Base-by-base conservation (phyloP, 192 early-diverging fungal species). In the Diversispora eburnea region DNA sequence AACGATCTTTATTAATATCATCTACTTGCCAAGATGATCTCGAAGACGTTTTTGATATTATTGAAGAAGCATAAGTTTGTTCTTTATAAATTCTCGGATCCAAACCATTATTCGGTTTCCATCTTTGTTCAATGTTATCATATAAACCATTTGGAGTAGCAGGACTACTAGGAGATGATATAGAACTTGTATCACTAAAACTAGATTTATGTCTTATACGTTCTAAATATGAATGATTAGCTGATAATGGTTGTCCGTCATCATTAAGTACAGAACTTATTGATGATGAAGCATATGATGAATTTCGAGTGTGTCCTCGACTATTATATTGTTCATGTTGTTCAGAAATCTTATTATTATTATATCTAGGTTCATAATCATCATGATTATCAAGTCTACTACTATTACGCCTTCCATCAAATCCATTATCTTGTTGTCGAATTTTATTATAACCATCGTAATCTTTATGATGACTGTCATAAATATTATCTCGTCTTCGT, bases 141-240 rank as follows among this genome's bases (percentile, higher is more conserved):
- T 71, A 25, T 42, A 58, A 72, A 46, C 55, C 71, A 42, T 60
- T 47, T 39, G 71, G 71, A 59, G 71, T 72, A 22, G 71, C 52
- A 3, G 71, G 71, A 19, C 22, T 25, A 62, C 71, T 72, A 49
- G 71, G 71, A 22, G 71, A 47, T 54, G 71, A 72, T 62, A 72
- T 45, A 8, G 71, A 72, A 62, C 71, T 72, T 33, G 13, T 22
- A 39, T 55, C 57, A 72, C 71, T 72, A 49, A 25, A 17, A 72
- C 45, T 72, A 15, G 58, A 49, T 13, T 59, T 22, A 19, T 54
- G 25, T 6, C 58, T 45, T 7, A 51, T 8, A 7, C 20, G 25
- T 15, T 72, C 47, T 25, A 72, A 39, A 62, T 72, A 62, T 25
- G 59, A 48, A 47, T 17, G 71, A n/a, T 33, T 15, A 25, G 20